Percentiles rank a stretch among this genome's conserved stretches.
These are phyloP conservation scores for Persicaria tinctoria DNA, from an alignment of 148 eudicot genomes.

Conservation along the genomic window DNA sequence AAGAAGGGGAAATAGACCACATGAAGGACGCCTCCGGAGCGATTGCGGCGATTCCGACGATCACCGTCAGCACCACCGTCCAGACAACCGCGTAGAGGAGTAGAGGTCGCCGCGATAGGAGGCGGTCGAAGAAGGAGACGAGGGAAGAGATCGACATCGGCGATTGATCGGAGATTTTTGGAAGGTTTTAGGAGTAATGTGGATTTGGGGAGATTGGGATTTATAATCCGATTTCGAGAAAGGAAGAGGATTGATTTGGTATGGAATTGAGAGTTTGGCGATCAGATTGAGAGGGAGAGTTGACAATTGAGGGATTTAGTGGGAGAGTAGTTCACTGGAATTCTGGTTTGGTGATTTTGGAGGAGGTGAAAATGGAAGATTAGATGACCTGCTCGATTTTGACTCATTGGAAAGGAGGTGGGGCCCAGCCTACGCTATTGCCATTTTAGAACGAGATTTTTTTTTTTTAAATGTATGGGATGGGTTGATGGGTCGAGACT, in stretches of 20 bases:
- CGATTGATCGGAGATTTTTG: neutral
- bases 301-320: neutral
- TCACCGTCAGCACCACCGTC: constrained; percentile 49
- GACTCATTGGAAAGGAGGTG: neutral
- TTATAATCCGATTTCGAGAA: neutral
- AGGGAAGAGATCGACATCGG: neutral
- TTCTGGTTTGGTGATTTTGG: neutral
- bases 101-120: constrained; percentile 31
- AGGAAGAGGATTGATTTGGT: neutral
- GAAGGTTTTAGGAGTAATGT: neutral
- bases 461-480: no score
- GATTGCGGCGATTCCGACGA: constrained; percentile 53
- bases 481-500: no score
- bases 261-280: neutral
- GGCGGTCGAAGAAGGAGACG: neutral
- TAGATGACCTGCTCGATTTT: constrained; percentile 23
- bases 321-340: neutral
- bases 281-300: neutral
- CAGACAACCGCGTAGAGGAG: constrained; percentile 52
- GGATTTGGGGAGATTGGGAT: neutral
- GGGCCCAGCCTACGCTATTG: no score
- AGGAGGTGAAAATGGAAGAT: constrained; percentile 14
- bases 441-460: no score
- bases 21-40: constrained; percentile 57
- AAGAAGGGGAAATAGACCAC: constrained; percentile 41